phyloP scores from a whole-genome alignment of 1,284 basidiomycete species.

The Malassezia furfur region DNA sequence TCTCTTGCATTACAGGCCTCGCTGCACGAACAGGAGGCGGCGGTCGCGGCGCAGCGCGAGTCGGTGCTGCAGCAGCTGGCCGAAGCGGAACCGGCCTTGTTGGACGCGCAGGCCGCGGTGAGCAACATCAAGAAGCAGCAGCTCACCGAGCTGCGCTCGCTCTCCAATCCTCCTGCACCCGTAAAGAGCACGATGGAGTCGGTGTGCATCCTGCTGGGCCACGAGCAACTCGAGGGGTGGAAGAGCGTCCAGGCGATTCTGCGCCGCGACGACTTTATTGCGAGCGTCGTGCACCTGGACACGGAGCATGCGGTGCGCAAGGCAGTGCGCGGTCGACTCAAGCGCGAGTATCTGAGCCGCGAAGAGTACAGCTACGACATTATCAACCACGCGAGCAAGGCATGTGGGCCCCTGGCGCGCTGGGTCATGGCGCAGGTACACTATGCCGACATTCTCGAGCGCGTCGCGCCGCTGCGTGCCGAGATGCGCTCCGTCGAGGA shows the following conservation, averaged over 20 bases:
- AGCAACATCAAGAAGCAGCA: constrained; percentile 96
- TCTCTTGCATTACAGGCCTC: constrained; percentile 93
- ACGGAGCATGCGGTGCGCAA: constrained; percentile 84
- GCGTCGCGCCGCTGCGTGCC: constrained; percentile 88
- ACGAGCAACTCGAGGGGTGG: constrained; percentile 87
- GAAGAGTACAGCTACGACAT: constrained; percentile 90
- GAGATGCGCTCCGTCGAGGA: constrained; percentile 87
- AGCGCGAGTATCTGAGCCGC: constrained; percentile 79
- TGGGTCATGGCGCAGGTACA: constrained; percentile 96
- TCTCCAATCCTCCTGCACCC: constrained; percentile 96
- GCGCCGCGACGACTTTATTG: constrained; percentile 93
- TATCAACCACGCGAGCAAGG: constrained; percentile 88
- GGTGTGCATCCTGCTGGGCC: constrained; percentile 91
- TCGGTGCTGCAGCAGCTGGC: constrained; percentile 92
- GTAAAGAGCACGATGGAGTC: constrained; percentile 99
- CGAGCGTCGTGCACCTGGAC: constrained; percentile 92
- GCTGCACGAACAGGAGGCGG: constrained; percentile 76
- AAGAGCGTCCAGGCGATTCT: constrained; percentile 91
- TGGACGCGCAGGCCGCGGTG: constrained; percentile 88
- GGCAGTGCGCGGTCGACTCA: constrained; percentile 79
- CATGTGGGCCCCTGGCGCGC: constrained; percentile 94
- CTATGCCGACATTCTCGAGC: constrained; percentile 95
- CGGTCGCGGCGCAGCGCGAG: constrained; percentile 75
- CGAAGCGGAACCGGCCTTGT: constrained; percentile 91
- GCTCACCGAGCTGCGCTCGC: constrained; percentile 89